These are phyloP conservation scores for Monosporascus sp. DNA, from an alignment of 2,329 filamentous ascomycete genomes.

Conservation along the genomic window DNA sequence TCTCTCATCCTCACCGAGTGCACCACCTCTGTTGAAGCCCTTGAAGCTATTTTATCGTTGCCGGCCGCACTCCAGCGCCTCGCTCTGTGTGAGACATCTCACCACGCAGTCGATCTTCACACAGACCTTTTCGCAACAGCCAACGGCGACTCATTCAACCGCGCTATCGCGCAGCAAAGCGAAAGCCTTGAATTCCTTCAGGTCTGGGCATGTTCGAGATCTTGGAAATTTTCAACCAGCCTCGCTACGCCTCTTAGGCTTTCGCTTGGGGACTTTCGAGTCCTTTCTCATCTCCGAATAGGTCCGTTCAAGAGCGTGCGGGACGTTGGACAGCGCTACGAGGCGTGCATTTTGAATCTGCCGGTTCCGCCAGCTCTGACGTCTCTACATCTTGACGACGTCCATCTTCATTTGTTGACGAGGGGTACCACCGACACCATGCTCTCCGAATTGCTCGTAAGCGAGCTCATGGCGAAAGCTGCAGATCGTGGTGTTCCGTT, in stretches of 20 bases:
- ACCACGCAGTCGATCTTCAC: not conserved
- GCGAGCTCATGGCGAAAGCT: conserved; percentile 6
- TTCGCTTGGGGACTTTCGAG: conserved; percentile 8
- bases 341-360: not conserved
- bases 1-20: conserved; percentile 8
- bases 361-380: conserved; percentile 6
- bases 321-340: not conserved
- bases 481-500: conserved; percentile 2
- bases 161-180: conserved; percentile 9
- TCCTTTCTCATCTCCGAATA: conserved; percentile 8
- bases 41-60: conserved; percentile 6
- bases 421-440: not conserved
- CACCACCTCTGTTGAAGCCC: conserved; percentile 3
- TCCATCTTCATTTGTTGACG: not conserved
- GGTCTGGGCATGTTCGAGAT: not conserved
- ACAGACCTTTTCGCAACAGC: conserved; percentile 2
- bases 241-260: conserved; percentile 1
- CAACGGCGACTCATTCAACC: conserved; percentile 5
- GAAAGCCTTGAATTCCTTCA: conserved; percentile 6
- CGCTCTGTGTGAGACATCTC: conserved; percentile 4
- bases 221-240: not conserved
- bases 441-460: conserved; percentile 5
- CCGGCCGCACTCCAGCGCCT: conserved; percentile 6
- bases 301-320: not conserved
- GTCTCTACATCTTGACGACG: conserved; percentile 6